Base-by-base conservation (phyloP, 768 basidiomycete species). In the Boletus huronensis region DNA sequence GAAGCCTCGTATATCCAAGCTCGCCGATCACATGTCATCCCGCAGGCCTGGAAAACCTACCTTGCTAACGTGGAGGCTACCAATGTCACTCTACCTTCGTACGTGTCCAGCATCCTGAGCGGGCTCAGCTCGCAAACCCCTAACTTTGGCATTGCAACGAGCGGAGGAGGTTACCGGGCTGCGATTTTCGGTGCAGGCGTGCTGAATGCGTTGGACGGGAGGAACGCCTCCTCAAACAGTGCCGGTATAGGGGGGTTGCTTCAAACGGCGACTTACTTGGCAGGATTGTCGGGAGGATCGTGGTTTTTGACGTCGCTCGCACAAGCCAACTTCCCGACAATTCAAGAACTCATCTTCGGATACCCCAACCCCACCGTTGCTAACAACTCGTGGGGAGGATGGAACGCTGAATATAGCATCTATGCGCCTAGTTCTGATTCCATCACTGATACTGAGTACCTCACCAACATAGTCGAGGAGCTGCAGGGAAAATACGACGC, bases 141-240 rank as follows among this genome's bases (percentile, higher is more conserved):
- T 4, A 73, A 60, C 19, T 61, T 82, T 6, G 80, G 75, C 0
- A 78, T 83, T 48, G 82, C 83, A 0, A 65, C 76, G 23, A 80
- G 78, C 26, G 84, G 84, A 14, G 84, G 84, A 8, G 79, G 82
- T 0, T 77, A 80, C 46, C 69, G 84, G 14, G 84, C 84, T 0
- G 79, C 81, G 5, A 70, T 81, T 7, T 79, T 77, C 48, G 78
- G 77, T 39, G 83, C 79, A 4, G 83, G 81, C 1, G 73, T 82
- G 19, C 58, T 79, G 45, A 73, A 72, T n/a, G 73, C 77, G 1
- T 58, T 82, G 39, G 81, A 85, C 60, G 79, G 70, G 36, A 67
- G 80, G 26, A 83, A 82, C 48, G 40, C 64, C 1, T 73, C 81
- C 0, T 67, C 77, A 7, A 72, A 65, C 7, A 59, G 57, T 2